phyloP scores from a whole-genome alignment of 148 eudicot species.

The Rhododendron vialii region DNA sequence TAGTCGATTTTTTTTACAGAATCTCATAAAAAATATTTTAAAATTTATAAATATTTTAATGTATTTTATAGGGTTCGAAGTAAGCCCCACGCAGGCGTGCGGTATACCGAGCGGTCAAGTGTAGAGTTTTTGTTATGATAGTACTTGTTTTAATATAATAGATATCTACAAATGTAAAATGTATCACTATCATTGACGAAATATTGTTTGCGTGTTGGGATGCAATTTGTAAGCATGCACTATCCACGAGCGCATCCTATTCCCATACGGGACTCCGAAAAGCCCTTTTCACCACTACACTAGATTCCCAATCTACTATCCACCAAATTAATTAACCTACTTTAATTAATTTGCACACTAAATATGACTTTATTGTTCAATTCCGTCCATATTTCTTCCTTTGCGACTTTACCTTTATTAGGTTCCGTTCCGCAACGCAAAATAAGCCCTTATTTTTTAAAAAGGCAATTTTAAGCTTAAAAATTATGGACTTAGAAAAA shows the following conservation, averaged over 20 bases:
- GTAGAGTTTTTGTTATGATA: too few relatives aligned
- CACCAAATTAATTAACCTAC: not conserved
- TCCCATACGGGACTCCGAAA: not conserved
- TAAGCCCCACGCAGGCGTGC: too few relatives aligned
- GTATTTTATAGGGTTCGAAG: too few relatives aligned
- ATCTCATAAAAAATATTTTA: too few relatives aligned
- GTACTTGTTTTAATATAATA: too few relatives aligned
- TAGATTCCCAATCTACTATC: not conserved
- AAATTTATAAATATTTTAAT: too few relatives aligned
- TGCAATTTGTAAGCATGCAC: constrained; percentile 23
- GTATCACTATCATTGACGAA: not conserved
- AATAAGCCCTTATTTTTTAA: too few relatives aligned
- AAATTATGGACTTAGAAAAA: too few relatives aligned
- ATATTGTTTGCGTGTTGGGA: constrained; percentile 10
- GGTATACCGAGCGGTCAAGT: too few relatives aligned
- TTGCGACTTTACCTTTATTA: not conserved
- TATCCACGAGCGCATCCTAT: constrained; percentile 30
- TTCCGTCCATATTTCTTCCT: not conserved
- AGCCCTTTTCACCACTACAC: not conserved
- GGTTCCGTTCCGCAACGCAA: too few relatives aligned
- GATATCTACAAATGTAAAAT: not conserved
- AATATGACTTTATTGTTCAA: not conserved
- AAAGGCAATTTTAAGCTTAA: too few relatives aligned
- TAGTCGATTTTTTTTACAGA: too few relatives aligned
- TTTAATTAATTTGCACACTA: not conserved